Evolutionary conservation across 2,329 filamentous ascomycete genomes (phyloP).

Genomic region (Neoarthrinium moseri): DNA sequence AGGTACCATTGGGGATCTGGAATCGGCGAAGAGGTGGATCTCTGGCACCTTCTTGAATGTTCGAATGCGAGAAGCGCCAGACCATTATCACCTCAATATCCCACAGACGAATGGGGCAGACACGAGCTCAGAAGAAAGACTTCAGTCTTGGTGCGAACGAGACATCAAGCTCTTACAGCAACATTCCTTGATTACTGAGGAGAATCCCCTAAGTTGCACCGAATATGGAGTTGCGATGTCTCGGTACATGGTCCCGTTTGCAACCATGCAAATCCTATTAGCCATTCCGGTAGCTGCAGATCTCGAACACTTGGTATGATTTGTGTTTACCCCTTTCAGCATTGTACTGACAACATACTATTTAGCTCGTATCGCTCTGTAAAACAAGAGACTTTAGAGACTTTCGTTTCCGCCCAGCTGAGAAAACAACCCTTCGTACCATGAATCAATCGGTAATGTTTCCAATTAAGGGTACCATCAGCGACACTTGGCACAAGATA

Average conservation of each 20-base stretch:
- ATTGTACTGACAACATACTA: constrained; percentile 1
- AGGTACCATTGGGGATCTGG: constrained; percentile 64
- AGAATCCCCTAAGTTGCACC: constrained; percentile 57
- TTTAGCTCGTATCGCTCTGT: constrained; percentile 41
- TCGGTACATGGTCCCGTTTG: constrained; percentile 75
- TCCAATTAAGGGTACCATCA: constrained; percentile 67
- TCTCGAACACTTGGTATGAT: constrained; percentile 59
- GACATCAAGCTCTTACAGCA: constrained; percentile 66
- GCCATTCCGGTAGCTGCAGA: constrained; percentile 58
- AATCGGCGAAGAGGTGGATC: constrained; percentile 72
- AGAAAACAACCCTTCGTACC: constrained; percentile 68
- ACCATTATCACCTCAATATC: constrained; percentile 56
- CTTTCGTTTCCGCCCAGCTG: constrained; percentile 66
- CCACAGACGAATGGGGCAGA: neutral
- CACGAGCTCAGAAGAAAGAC: constrained; percentile 25
- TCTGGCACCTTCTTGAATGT: constrained; percentile 76
- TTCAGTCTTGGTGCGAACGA: constrained; percentile 67
- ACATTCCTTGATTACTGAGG: constrained; percentile 51
- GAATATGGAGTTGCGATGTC: constrained; percentile 80
- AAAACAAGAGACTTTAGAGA: constrained; percentile 73
- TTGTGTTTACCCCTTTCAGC: neutral
- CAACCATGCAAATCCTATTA: constrained; percentile 74
- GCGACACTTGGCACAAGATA: constrained; percentile 69
- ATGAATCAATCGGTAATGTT: constrained; percentile 74
- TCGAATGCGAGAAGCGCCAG: constrained; percentile 68